phyloP scores from a whole-genome alignment of 164 flowering plant species.

The Taxillus chinensis region DNA sequence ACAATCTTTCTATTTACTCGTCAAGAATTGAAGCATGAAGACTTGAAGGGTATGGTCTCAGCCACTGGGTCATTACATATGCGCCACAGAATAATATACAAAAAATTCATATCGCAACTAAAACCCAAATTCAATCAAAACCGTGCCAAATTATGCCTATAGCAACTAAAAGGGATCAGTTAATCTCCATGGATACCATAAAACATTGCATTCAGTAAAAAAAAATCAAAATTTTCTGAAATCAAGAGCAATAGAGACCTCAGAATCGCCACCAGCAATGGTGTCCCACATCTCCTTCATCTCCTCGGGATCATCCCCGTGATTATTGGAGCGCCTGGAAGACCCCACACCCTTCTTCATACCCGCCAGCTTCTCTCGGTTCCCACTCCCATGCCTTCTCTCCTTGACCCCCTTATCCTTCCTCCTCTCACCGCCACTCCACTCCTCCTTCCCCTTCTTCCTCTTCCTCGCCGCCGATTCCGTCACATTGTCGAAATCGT shows the following conservation, averaged over 20 bases:
- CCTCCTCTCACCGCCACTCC: slow-evolving; percentile 24
- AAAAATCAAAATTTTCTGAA: no score
- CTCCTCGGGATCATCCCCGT: slow-evolving; percentile 50
- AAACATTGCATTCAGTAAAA: no score
- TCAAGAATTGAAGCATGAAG: no score
- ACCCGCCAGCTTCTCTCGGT: slow-evolving; percentile 15
- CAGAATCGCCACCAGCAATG: slow-evolving; percentile 76
- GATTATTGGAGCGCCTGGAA: slow-evolving; percentile 19
- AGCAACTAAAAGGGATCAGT: no score
- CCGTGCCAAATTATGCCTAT: no score
- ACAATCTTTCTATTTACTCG: not conserved
- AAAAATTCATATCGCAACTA: no score
- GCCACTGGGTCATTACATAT: no score
- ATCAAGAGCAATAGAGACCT: slow-evolving; percentile 27
- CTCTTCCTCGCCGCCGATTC: slow-evolving; percentile 16
- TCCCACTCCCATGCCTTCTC: slow-evolving; percentile 4
- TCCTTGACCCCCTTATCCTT: slow-evolving; percentile 9
- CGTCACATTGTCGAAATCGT: slow-evolving; percentile 13
- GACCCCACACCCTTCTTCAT: slow-evolving; percentile 20
- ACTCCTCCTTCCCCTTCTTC: slow-evolving; percentile 39
- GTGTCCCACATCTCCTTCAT: slow-evolving; percentile 89
- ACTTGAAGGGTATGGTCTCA: no score
- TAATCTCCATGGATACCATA: no score
- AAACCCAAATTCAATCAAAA: no score
- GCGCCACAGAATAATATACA: no score